Base-by-base conservation (phyloP, 2,329 filamentous ascomycete genomes). In the Neurospora crassa region DNA sequence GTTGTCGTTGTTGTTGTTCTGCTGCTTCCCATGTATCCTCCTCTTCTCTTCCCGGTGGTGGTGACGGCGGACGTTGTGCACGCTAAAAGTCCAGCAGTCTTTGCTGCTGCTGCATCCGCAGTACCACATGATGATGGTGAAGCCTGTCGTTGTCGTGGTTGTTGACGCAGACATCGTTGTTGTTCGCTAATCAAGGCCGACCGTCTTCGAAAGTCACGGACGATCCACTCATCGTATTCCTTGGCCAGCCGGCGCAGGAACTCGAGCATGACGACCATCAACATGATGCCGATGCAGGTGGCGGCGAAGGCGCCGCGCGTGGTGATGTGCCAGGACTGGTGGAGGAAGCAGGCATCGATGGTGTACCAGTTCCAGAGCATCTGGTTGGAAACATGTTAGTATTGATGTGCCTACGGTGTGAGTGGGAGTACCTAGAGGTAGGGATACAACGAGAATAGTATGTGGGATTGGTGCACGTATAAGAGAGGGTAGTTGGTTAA, bases 311-410 rank as follows among this genome's bases (percentile, higher is more conserved):
- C 79, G 72, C 82, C 82, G 59, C 80, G 76, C 70, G 76, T 82
- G 45, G 75, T 76, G 70, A 83, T 79, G 43, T 80, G 79, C 82
- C 82, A 84, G 29, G 80, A 79, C 14, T 78, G 75, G 24, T 81
- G 75, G 5, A 84, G 77, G 76, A 84, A 83, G 76, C 82, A 83
- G 41, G 81, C 77, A 70, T 81, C 81, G 71, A 82, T 78, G 0
- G 80, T 82, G 73, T 82, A 79, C 80, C 82, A 83, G 74, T 83
- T 83, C 81, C 81, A 83, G 20, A 83, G 74, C 82, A 84, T 84
- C 82, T 83, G 71, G 14, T 8, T 29, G 41, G 70, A 12, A 29
- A 20, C 7, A 16, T n/a, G 24, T 43, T 18, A 29, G 16, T 63
- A 11, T 24, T 24, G 24, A 24, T 7, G 37, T 40, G 8, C 7